Evolutionary conservation across 2,329 filamentous ascomycete genomes (phyloP).

Genomic region (Thermoascus crustaceus): DNA sequence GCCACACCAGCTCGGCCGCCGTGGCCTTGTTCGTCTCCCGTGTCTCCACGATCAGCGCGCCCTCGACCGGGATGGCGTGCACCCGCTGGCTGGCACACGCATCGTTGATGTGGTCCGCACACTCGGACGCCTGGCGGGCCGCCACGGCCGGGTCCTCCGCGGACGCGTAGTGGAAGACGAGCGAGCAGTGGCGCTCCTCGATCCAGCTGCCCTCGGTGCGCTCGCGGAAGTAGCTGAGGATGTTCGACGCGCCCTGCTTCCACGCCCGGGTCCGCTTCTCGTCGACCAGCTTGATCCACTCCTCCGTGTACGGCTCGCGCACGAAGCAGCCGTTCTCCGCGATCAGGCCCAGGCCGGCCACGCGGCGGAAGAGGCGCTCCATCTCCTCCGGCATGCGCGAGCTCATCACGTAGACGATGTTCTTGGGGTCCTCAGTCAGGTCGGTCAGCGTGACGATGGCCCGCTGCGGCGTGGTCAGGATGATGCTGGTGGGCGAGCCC

Average conservation of each 20-base stretch:
- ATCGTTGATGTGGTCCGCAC: conserved; percentile 91
- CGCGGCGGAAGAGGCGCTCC: conserved; percentile 73
- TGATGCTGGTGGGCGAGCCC: conserved; percentile 75
- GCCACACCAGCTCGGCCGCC: conserved; percentile 67
- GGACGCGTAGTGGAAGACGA: conserved; percentile 83
- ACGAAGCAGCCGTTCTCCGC: conserved; percentile 93
- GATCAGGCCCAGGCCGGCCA: conserved; percentile 78
- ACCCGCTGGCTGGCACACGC: conserved; percentile 76
- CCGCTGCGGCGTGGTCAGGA: conserved; percentile 76
- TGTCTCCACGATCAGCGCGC: conserved; percentile 75
- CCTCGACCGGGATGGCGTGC: conserved; percentile 72
- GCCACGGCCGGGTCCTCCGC: conserved; percentile 70
- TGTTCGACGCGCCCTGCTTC: conserved; percentile 75
- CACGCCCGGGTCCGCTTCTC: conserved; percentile 61
- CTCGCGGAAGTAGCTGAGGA: conserved; percentile 82
- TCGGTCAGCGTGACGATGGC: conserved; percentile 78
- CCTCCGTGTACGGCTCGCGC: conserved; percentile 57
- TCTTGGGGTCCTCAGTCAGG: conserved; percentile 67
- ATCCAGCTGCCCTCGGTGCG: conserved; percentile 81
- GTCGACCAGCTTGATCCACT: conserved; percentile 74
- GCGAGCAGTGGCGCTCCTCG: conserved; percentile 82
- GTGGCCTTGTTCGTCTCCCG: conserved; percentile 81
- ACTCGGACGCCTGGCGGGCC: conserved; percentile 74
- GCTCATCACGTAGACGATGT: conserved; percentile 91
- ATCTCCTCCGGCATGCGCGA: conserved; percentile 79